phyloP scores from a whole-genome alignment of 2,329 filamentous ascomycete genomes.

The Fusarium bactridioides region DNA sequence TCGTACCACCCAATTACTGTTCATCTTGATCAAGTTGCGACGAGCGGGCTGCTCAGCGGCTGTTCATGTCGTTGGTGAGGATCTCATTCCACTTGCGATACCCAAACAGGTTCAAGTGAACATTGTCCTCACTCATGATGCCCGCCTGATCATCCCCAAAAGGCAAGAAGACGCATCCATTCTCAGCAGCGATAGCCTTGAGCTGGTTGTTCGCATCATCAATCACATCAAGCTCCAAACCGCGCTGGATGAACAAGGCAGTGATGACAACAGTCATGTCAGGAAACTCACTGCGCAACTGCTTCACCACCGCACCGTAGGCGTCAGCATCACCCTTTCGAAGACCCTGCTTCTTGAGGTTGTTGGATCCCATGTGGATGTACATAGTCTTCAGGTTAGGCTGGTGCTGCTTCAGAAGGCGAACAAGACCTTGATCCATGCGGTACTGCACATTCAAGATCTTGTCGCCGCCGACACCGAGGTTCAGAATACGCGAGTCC shows the following conservation, averaged over 20 bases:
- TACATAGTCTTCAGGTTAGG: background rate
- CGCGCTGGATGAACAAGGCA: background rate
- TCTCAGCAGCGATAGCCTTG: background rate
- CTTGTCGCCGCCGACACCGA: constrained; percentile 10
- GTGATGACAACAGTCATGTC: background rate
- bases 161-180: background rate
- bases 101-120: constrained; percentile 3
- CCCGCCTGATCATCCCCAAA: background rate
- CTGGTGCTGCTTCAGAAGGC: background rate
- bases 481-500: background rate
- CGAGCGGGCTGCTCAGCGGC: background rate
- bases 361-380: constrained; percentile 13
- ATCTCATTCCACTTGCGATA: background rate
- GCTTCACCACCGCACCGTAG: background rate
- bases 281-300: background rate
- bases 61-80: background rate
- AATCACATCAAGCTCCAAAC: background rate
- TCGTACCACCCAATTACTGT: background rate
- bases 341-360: background rate
- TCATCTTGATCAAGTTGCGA: accelerated
- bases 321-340: background rate
- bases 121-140: background rate
- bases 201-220: background rate
- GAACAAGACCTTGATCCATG: background rate
- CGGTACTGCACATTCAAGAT: constrained; percentile 12